phyloP scores from a whole-genome alignment of 768 basidiomycete species.

The Mycena amicta region DNA sequence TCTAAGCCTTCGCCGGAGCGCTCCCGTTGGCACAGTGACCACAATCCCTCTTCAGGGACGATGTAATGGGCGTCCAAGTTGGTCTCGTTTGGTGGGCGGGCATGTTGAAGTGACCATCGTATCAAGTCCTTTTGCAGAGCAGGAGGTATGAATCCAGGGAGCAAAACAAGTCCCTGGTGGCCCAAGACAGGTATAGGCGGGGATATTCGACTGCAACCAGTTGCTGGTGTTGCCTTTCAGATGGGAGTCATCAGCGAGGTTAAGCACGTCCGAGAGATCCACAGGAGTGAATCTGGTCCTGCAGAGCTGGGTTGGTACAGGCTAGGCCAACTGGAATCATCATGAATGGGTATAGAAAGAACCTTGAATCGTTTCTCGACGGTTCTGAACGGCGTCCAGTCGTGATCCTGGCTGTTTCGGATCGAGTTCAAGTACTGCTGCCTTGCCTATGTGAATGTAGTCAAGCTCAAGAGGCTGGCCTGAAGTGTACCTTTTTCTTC shows the following conservation, averaged over 20 bases:
- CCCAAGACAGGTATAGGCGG: slow-evolving; percentile 16
- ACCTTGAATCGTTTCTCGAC: slow-evolving; percentile 79
- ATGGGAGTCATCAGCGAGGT: slow-evolving; percentile 45
- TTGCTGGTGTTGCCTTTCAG: slow-evolving; percentile 44
- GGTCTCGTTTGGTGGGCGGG: slow-evolving; percentile 80
- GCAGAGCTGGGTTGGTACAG: too few species aligned
- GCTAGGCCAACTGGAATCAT: not conserved
- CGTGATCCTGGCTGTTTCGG: slow-evolving; percentile 50
- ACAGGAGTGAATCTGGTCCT: slow-evolving; percentile 74
- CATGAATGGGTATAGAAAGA: not conserved
- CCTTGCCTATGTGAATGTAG: slow-evolving; percentile 38
- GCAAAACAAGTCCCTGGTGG: slow-evolving; percentile 73
- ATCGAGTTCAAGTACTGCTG: slow-evolving; percentile 63
- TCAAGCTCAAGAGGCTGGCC: not conserved
- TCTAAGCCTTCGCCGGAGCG: slow-evolving; percentile 33
- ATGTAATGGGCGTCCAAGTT: slow-evolving; percentile 88
- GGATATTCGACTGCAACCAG: slow-evolving; percentile 31
- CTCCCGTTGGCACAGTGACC: slow-evolving; percentile 57
- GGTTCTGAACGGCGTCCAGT: slow-evolving; percentile 76
- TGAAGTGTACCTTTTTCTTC: not conserved
- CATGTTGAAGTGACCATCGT: slow-evolving; percentile 78
- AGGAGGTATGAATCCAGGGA: slow-evolving; percentile 72
- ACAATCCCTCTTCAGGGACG: slow-evolving; percentile 76
- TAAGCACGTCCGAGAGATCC: slow-evolving; percentile 68
- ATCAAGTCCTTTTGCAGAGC: slow-evolving; percentile 70